Evolutionary conservation across 768 basidiomycete genomes (phyloP).

Genomic region (Cystobasidium tubakii): DNA sequence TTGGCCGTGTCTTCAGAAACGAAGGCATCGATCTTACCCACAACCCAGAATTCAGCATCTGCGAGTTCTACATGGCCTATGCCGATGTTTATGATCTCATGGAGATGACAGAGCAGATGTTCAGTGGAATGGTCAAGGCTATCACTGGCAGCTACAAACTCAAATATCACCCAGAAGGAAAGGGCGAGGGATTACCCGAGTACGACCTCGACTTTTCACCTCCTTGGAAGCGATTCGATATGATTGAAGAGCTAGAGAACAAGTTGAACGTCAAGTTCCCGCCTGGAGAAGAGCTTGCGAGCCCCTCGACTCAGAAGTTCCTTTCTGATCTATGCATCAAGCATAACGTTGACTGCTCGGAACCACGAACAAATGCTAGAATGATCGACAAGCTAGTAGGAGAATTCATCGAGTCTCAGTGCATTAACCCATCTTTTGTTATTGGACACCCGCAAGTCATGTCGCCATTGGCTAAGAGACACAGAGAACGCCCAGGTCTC

Average conservation of each 20-base stretch:
- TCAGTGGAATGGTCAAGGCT: constrained; percentile 84
- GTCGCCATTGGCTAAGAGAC: constrained; percentile 98
- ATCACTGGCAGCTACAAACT: constrained; percentile 76
- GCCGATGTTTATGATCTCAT: constrained; percentile 98
- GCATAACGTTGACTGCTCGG: constrained; percentile 93
- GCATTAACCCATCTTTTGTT: constrained; percentile 93
- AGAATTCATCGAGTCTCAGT: constrained; percentile 94
- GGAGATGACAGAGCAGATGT: constrained; percentile 86
- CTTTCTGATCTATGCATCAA: constrained; percentile 74
- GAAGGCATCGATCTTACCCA: constrained; percentile 98
- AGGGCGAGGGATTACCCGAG: constrained; percentile 59
- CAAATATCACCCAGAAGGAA: constrained; percentile 86
- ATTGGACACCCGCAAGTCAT: constrained; percentile 99
- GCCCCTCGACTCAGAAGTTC: constrained; percentile 79
- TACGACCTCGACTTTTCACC: constrained; percentile 77
- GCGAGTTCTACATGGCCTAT: constrained; percentile 99
- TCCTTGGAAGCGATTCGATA: constrained; percentile 98
- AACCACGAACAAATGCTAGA: constrained; percentile 89
- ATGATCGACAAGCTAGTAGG: constrained; percentile 98
- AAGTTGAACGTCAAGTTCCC: constrained; percentile 89
- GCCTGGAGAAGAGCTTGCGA: constrained; percentile 79
- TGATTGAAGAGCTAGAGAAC: constrained; percentile 93
- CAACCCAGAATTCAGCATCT: constrained; percentile 98
- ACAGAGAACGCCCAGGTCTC: constrained; percentile 89
- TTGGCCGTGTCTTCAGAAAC: constrained; percentile 95